Evolutionary conservation across 192 early-diverging fungal genomes (phyloP).

Genomic region (Umbelopsis vinacea): DNA sequence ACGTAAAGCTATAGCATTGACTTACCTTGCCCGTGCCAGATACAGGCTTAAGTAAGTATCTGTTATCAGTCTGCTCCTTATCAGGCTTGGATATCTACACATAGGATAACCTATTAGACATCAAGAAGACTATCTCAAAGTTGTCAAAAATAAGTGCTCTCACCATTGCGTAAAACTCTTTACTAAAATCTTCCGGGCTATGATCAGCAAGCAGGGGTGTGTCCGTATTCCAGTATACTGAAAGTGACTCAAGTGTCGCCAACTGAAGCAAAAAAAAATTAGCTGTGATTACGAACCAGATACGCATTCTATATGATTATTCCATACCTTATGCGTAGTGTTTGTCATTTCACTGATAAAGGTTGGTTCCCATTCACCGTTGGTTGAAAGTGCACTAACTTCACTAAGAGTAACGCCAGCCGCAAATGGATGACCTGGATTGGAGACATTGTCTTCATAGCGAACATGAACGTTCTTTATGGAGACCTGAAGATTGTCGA

Average conservation of each 20-base stretch:
- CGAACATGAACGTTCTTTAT: conserved; percentile 88
- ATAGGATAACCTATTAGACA: no score
- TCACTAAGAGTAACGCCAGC: conserved; percentile 80
- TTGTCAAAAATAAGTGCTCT: not conserved
- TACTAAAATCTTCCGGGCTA: conserved; percentile 9
- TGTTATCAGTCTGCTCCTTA: conserved; percentile 47
- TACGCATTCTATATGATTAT: no score
- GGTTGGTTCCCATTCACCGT: conserved; percentile 68
- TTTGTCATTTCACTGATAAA: conserved; percentile 71
- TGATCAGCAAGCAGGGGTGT: conserved; percentile 31
- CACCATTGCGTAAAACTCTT: conserved; percentile 31
- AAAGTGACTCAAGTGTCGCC: conserved; percentile 60
- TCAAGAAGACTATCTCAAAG: conserved; percentile 26
- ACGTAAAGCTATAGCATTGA: no score
- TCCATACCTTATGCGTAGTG: conserved; percentile 69
- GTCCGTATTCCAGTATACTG: conserved; percentile 79
- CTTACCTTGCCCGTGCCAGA: conserved; percentile 73
- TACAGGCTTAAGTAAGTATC: conserved; percentile 80
- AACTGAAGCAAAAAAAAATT: conserved; percentile 40
- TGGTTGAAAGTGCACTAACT: conserved; percentile 81
- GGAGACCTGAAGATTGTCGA: conserved; percentile 86
- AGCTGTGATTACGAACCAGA: not conserved
- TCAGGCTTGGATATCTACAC: conserved; percentile 53
- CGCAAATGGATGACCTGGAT: conserved; percentile 70
- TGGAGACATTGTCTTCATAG: conserved; percentile 79